Percentiles rank a stretch among this genome's conserved stretches.
Evolutionary conservation across 2,329 filamentous ascomycete species (phyloP).

Genomic region (Exophiala calicioides): DNA sequence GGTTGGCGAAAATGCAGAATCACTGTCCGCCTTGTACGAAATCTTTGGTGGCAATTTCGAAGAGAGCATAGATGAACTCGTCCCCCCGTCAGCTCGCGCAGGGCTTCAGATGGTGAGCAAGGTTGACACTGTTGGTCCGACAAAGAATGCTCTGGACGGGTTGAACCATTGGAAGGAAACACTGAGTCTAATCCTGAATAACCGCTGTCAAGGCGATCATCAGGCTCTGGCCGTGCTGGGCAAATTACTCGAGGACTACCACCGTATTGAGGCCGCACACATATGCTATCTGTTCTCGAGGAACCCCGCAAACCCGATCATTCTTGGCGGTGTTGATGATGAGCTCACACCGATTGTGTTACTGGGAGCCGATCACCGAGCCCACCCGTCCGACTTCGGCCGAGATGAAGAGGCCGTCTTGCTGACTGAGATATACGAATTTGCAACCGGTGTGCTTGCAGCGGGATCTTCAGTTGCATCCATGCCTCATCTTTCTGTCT

Average conservation of each 20-base stretch:
- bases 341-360: slow-evolving; percentile 75
- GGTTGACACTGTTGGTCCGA: slow-evolving; percentile 59
- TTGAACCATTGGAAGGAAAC: slow-evolving; percentile 95
- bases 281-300: slow-evolving; percentile 90
- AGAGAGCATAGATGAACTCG: slow-evolving; percentile 92
- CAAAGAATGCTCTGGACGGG: slow-evolving; percentile 76
- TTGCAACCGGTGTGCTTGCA: slow-evolving; percentile 72
- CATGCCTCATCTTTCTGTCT: slow-evolving; percentile 81
- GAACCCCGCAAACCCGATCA: slow-evolving; percentile 50
- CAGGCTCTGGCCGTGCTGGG: slow-evolving; percentile 78
- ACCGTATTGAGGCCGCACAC: slow-evolving; percentile 86
- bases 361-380: slow-evolving; percentile 78
- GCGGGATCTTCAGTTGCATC: slow-evolving; percentile 52
- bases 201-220: slow-evolving; percentile 77
- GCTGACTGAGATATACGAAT: slow-evolving; percentile 95
- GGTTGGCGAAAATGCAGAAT: slow-evolving; percentile 75
- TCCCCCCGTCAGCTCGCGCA: slow-evolving; percentile 86
- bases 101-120: slow-evolving; percentile 88
- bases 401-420: slow-evolving; percentile 84
- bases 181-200: slow-evolving; percentile 79
- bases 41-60: slow-evolving; percentile 91
- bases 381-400: slow-evolving; percentile 69
- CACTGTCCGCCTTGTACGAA: slow-evolving; percentile 87
- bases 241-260: slow-evolving; percentile 79
- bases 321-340: slow-evolving; percentile 84